Conservation (phyloP, 139 green algal genomes). For the Bryopsis sp. region DNA sequence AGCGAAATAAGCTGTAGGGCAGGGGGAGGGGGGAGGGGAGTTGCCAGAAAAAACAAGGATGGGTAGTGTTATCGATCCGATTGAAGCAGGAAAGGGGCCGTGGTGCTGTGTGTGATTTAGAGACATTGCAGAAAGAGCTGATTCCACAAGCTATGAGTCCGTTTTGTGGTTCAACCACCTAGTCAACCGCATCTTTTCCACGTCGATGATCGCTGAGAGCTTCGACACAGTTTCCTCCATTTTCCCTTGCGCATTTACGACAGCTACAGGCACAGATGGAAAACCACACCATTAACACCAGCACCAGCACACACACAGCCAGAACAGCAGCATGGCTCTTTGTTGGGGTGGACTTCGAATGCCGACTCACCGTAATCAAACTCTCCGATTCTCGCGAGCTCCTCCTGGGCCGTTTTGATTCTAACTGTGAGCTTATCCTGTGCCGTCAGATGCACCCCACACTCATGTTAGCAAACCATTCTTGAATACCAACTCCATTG, state of each 20-base stretch:
- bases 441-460: neutral
- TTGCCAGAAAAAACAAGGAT: no score
- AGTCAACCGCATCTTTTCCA: constrained; percentile 47
- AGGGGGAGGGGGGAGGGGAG: no score
- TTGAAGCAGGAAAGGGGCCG: no score
- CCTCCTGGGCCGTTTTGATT: constrained; percentile 64
- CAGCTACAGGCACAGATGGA: no score
- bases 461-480: constrained; percentile 7
- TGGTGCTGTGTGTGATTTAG: no score
- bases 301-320: neutral
- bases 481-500: neutral
- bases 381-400: constrained; percentile 48
- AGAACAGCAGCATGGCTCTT: no score
- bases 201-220: constrained; percentile 74
- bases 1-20: no score
- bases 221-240: constrained; percentile 65
- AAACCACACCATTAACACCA: neutral
- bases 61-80: no score
- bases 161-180: neutral
- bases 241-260: constrained; percentile 74
- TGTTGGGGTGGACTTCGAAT: no score
- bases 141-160: no score
- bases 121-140: no score
- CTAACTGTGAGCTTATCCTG: constrained; percentile 61
- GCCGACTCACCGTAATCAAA: constrained; percentile 78